Evolutionary conservation across 2,329 filamentous ascomycete genomes (phyloP).

Genomic region (Monilinia polystroma): DNA sequence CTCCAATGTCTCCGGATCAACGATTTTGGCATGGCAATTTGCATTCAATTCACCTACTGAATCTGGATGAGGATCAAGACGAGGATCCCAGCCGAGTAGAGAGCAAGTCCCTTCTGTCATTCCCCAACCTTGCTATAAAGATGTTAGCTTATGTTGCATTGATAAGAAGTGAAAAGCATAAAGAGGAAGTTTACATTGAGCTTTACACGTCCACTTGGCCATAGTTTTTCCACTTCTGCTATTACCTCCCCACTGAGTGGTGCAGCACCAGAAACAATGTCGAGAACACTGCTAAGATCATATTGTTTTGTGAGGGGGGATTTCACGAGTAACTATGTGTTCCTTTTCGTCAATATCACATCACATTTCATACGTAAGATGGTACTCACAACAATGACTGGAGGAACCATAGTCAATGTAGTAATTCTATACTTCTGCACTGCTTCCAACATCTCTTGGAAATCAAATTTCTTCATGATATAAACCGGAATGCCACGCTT

Average conservation of each 20-base stretch:
- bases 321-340: conserved; percentile 57
- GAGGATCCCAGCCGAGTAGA: conserved; percentile 62
- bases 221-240: conserved; percentile 67
- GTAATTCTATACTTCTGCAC: conserved; percentile 52
- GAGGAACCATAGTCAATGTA: conserved; percentile 54
- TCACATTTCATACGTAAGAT: neutral
- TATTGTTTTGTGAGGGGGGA: conserved; percentile 51
- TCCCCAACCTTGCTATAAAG: conserved; percentile 72
- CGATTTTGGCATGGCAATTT: conserved; percentile 67
- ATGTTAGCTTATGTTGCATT: conserved; percentile 5
- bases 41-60: conserved; percentile 67
- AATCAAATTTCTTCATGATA: conserved; percentile 57
- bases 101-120: conserved; percentile 84
- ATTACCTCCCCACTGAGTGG: conserved; percentile 78
- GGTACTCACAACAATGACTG: conserved; percentile 51
- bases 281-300: conserved; percentile 64
- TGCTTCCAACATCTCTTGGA: conserved; percentile 32
- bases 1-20: conserved; percentile 47
- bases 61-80: conserved; percentile 44
- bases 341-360: neutral
- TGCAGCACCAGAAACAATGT: conserved; percentile 82
- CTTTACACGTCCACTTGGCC: conserved; percentile 68
- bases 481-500: conserved; percentile 49
- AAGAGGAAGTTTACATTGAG: conserved; percentile 42
- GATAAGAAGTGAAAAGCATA: neutral